Percentiles rank a stretch among this genome's conserved stretches.
Evolutionary conservation across 2,329 filamentous ascomycete species (phyloP).

Genomic region (Beauveria asiatica): DNA sequence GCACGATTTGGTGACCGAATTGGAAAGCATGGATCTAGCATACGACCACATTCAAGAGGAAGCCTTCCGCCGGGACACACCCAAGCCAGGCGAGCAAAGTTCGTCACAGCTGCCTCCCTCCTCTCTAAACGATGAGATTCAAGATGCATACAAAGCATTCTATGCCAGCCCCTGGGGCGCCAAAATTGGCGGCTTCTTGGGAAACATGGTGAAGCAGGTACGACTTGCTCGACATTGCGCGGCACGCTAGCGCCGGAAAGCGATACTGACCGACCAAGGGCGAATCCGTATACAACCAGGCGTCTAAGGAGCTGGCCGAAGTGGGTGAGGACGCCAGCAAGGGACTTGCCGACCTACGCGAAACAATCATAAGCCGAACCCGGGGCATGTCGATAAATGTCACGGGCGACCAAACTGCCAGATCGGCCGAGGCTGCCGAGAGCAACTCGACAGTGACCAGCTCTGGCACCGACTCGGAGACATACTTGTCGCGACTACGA

Average conservation of each 20-base stretch:
- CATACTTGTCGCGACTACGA: constrained; percentile 68
- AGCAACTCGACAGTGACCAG: constrained; percentile 42
- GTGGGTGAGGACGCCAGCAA: constrained; percentile 75
- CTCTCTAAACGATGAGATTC: constrained; percentile 77
- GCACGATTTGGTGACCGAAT: background rate
- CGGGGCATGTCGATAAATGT: constrained; percentile 61
- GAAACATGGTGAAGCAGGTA: constrained; percentile 89
- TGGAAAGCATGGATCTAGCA: constrained; percentile 71
- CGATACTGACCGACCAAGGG: constrained; percentile 40
- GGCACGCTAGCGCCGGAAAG: too few species aligned
- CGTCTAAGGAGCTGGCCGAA: constrained; percentile 72
- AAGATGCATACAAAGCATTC: constrained; percentile 92
- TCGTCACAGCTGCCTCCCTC: constrained; percentile 34
- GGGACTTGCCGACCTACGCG: constrained; percentile 63
- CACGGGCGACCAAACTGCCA: constrained; percentile 20
- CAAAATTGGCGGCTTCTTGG: constrained; percentile 78
- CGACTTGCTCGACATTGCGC: constrained; percentile 16
- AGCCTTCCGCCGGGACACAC: constrained; percentile 53
- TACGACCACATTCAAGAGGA: constrained; percentile 96
- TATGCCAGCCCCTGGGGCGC: constrained; percentile 87
- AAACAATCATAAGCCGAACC: constrained; percentile 63
- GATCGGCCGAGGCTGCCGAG: constrained; percentile 20
- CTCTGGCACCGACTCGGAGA: constrained; percentile 39
- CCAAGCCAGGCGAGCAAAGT: constrained; percentile 25
- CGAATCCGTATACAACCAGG: constrained; percentile 75